Evolutionary conservation across 306 rosid genomes (phyloP).

Genomic region (Corylus americana): DNA sequence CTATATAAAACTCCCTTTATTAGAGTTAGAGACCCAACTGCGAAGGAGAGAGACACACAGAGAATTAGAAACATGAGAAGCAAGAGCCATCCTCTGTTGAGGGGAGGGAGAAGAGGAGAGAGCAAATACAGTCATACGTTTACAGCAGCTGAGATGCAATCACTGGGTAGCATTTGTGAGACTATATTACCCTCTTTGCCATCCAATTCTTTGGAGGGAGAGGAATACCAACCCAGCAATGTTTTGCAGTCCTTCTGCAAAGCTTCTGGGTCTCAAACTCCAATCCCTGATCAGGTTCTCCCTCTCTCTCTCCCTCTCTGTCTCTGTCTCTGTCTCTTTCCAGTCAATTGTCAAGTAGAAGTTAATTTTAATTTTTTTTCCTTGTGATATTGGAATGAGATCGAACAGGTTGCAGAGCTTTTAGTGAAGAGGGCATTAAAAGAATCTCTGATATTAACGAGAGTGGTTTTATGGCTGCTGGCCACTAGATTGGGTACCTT

Average conservation of each 20-base stretch:
- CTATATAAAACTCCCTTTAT: too few species aligned
- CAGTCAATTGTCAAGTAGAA: not conserved
- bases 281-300: slow-evolving; percentile 57
- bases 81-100: slow-evolving; percentile 65
- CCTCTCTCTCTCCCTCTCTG: not conserved
- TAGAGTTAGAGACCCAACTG: not conserved
- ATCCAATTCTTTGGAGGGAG: slow-evolving; percentile 7
- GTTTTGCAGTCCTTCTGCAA: slow-evolving; percentile 41
- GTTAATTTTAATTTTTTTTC: not conserved
- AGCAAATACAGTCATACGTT: slow-evolving; percentile 56
- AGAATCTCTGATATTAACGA: slow-evolving; percentile 50
- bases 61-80: slow-evolving; percentile 21
- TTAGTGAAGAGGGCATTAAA: slow-evolving; percentile 39
- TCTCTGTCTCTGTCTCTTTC: too few species aligned
- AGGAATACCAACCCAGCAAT: slow-evolving; percentile 13
- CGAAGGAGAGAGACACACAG: slow-evolving; percentile 22
- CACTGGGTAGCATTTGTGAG: slow-evolving; percentile 67
- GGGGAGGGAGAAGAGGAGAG: slow-evolving; percentile 37
- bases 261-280: slow-evolving; percentile 60
- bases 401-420: slow-evolving; percentile 52
- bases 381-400: not conserved
- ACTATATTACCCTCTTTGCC: slow-evolving; percentile 64
- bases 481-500: slow-evolving; percentile 62
- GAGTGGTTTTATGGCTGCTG: slow-evolving; percentile 56
- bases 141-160: slow-evolving; percentile 53